A percentile compares a stretch with the other conserved stretches of the same genome.
These are phyloP conservation scores for Candida hispaniensis DNA, from an alignment of 805 yeast genomes.

Conservation along the genomic window DNA sequence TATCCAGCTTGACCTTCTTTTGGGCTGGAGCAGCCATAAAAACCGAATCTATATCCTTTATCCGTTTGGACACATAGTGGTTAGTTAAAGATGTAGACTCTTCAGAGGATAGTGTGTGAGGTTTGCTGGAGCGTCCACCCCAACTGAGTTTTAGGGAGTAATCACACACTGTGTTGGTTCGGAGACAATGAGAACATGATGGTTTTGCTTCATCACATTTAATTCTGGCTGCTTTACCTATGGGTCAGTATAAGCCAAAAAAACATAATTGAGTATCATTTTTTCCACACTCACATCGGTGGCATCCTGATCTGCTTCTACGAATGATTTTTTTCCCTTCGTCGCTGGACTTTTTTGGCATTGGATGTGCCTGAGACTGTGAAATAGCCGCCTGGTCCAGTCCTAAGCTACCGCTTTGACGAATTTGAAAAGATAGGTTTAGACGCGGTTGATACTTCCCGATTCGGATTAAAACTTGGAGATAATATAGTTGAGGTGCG, in stretches of 20 bases:
- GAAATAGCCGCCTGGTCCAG: too few species aligned
- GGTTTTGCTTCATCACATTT: slow-evolving; percentile 68
- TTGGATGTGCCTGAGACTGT: too few species aligned
- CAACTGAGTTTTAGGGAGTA: slow-evolving; percentile 53
- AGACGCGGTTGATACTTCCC: too few species aligned
- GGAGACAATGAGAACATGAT: slow-evolving; percentile 44
- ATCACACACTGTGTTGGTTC: slow-evolving; percentile 42
- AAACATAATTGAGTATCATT: too few species aligned
- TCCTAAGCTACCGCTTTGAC: too few species aligned
- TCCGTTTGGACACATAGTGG: slow-evolving; percentile 13
- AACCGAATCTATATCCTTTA: slow-evolving; percentile 14
- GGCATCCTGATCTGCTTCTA: slow-evolving; percentile 12
- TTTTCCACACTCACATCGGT: too few species aligned
- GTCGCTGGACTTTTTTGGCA: too few species aligned
- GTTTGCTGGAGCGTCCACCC: slow-evolving; percentile 57
- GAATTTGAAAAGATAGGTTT: too few species aligned
- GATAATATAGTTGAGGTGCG: too few species aligned
- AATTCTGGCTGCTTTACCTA: slow-evolving; percentile 49
- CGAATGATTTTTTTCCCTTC: slow-evolving; percentile 16
- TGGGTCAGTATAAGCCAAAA: too few species aligned
- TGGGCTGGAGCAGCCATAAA: slow-evolving; percentile 21
- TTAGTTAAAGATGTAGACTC: slow-evolving; percentile 8
- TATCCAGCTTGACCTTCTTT: slow-evolving; percentile 17
- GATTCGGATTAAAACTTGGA: too few species aligned
- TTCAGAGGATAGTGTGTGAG: background rate